Percentiles rank a stretch among this genome's conserved stretches.
Conservation (phyloP, 169 alveolate species). For the Cryptosporidium felis region DNA sequence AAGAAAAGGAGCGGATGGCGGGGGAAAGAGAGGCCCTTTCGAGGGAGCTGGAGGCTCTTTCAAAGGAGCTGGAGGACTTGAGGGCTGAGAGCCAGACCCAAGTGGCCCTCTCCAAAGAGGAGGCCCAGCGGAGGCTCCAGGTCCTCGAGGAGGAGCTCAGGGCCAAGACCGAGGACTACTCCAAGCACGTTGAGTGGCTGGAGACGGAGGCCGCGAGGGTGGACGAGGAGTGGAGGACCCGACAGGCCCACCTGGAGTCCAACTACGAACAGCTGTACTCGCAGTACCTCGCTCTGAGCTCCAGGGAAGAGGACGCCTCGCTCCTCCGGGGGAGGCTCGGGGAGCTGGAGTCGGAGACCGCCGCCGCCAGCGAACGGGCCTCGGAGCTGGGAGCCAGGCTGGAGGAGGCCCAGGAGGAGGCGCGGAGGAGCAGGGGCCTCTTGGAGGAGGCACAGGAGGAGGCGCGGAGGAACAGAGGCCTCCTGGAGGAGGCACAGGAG, state of each 20-base stretch:
- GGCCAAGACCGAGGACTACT: neutral
- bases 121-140: too few relatives aligned
- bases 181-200: constrained; percentile 15
- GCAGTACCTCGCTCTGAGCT: constrained; percentile 1
- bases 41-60: neutral
- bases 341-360: neutral
- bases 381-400: neutral
- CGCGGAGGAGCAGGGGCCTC: too few relatives aligned
- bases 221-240: constrained; percentile 57
- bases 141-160: neutral
- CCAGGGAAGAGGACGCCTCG: constrained; percentile 3
- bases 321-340: neutral
- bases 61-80: constrained; percentile 5
- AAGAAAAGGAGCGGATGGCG: neutral
- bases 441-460: too few relatives aligned
- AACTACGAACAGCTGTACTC: constrained; percentile 54
- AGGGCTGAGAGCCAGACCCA: neutral
- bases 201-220: neutral
- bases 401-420: too few relatives aligned
- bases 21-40: neutral
- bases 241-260: constrained; percentile 35
- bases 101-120: neutral
- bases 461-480: too few relatives aligned
- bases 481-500: too few relatives aligned
- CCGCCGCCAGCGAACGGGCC: neutral